Conservation (phyloP, 2,329 filamentous ascomycete species). For the Zymoseptoria crescenta region DNA sequence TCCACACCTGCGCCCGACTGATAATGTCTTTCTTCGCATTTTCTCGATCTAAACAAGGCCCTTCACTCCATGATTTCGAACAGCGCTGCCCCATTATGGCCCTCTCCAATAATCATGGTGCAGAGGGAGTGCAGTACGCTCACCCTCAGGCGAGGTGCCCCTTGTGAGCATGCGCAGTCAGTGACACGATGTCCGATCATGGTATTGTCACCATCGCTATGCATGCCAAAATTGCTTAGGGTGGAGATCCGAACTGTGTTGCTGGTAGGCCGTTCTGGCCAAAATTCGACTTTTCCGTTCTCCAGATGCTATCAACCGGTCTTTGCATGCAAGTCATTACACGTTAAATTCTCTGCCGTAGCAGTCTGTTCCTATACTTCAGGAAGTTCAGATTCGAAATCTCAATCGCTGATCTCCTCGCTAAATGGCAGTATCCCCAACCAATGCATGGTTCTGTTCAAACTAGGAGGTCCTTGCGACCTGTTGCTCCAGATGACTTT, state of each 20-base stretch:
- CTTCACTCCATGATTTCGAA: too few species aligned
- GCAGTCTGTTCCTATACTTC: background rate
- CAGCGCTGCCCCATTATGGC: too few species aligned
- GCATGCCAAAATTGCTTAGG: too few species aligned
- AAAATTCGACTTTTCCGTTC: background rate
- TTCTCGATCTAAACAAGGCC: too few species aligned
- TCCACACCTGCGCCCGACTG: too few species aligned
- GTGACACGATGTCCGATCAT: too few species aligned
- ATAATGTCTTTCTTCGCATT: too few species aligned
- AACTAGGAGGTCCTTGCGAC: background rate
- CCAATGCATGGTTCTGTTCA: background rate
- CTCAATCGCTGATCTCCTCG: slow-evolving; percentile 4
- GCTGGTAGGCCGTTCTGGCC: background rate
- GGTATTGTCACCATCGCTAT: too few species aligned
- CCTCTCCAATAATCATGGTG: too few species aligned
- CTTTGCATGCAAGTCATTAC: background rate
- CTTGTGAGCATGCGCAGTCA: too few species aligned
- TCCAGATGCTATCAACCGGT: background rate
- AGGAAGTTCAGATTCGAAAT: background rate
- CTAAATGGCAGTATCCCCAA: slow-evolving; percentile 4
- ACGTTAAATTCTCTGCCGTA: background rate
- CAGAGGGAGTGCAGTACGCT: too few species aligned
- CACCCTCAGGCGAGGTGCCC: too few species aligned
- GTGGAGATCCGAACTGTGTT: background rate
- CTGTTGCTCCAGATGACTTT: background rate